Conservation (phyloP, 2,329 filamentous ascomycete genomes). For the Didymella arachidicola region DNA sequence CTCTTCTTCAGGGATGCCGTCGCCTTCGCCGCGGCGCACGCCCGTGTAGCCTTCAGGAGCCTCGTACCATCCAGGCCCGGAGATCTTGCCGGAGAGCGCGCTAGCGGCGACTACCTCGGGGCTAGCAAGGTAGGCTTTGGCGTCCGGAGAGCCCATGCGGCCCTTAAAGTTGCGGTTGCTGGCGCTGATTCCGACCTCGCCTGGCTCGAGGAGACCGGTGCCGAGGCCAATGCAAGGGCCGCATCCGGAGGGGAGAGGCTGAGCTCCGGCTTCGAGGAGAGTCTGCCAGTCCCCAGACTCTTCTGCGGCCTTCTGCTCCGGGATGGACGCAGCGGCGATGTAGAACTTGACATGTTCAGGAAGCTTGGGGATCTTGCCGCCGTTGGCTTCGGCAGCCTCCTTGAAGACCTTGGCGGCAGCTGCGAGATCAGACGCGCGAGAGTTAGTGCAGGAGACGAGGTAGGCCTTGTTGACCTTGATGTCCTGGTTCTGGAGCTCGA, state of each 20-base stretch:
- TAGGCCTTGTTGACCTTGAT: constrained; percentile 87
- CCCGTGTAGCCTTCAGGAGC: constrained; percentile 72
- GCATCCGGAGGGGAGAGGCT: constrained; percentile 75
- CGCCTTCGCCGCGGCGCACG: constrained; percentile 75
- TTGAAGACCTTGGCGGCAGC: constrained; percentile 86
- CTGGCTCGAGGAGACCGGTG: constrained; percentile 78
- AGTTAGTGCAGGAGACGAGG: constrained; percentile 90
- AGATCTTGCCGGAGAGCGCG: constrained; percentile 75
- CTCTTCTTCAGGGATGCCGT: constrained; percentile 69
- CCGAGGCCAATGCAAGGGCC: constrained; percentile 88
- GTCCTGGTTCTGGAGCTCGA: constrained; percentile 73
- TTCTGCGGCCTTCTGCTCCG: constrained; percentile 80
- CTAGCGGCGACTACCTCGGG: constrained; percentile 93
- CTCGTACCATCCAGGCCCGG: constrained; percentile 80
- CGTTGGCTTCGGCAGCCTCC: constrained; percentile 69
- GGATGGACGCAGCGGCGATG: constrained; percentile 82
- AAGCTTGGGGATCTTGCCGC: constrained; percentile 72
- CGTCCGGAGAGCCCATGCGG: constrained; percentile 81
- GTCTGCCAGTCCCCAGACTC: constrained; percentile 85
- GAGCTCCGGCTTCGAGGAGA: constrained; percentile 80
- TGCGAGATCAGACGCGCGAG: constrained; percentile 78
- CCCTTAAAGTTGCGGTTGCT: constrained; percentile 92
- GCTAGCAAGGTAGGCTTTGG: constrained; percentile 84
- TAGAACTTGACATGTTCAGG: constrained; percentile 83
- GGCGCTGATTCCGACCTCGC: constrained; percentile 86